Evolutionary conservation across 179 eudicot species (phyloP).

Genomic region (Amaranthus tricolor): DNA sequence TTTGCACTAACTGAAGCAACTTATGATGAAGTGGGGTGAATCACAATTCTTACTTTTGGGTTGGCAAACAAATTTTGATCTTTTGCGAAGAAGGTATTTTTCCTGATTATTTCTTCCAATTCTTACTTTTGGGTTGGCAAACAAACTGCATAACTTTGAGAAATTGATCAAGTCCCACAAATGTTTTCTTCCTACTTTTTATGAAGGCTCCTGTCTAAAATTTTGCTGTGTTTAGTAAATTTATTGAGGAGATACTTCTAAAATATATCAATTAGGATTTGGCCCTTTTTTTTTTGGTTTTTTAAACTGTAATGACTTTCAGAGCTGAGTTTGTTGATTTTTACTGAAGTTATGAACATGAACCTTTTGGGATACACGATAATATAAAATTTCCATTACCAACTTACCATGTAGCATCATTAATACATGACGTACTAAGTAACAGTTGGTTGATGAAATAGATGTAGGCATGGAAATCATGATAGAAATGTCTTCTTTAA

Average conservation of each 20-base stretch:
- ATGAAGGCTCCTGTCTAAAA: background rate
- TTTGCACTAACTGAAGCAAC: background rate
- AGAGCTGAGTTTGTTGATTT: background rate
- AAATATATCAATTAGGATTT: background rate
- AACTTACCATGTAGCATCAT: background rate
- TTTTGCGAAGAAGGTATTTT: background rate
- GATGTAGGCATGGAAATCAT: background rate
- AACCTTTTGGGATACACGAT: background rate
- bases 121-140: too few species aligned
- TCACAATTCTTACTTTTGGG: too few species aligned
- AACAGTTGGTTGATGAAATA: background rate
- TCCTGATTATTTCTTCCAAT: background rate
- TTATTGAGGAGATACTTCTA: background rate
- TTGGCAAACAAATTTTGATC: background rate
- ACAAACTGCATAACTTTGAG: background rate
- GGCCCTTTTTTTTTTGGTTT: background rate
- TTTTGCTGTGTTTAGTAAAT: background rate
- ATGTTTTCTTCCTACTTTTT: background rate
- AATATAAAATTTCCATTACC: too few species aligned
- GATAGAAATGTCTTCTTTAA: too few species aligned
- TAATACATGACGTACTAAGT: background rate
- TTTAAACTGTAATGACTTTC: background rate
- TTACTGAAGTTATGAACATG: background rate
- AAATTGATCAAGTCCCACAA: background rate
- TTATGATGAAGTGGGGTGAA: background rate